Evolutionary conservation across 805 yeast species (phyloP).

Genomic region (Ogataea trehalophila): DNA sequence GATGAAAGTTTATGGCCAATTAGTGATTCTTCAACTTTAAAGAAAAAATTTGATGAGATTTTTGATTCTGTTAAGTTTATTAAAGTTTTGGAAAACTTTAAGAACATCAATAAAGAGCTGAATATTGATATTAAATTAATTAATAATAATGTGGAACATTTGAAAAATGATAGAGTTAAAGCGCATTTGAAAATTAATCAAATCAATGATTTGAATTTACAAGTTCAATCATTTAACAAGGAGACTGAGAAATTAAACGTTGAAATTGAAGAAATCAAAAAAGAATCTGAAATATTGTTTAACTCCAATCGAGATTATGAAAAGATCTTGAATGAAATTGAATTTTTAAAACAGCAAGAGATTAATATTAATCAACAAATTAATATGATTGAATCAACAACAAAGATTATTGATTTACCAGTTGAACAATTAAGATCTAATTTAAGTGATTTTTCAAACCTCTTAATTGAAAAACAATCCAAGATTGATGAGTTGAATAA

Average conservation of each 20-base stretch:
- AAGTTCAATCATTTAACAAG: conserved; percentile 40
- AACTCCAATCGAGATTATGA: conserved; percentile 80
- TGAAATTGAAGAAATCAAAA: conserved; percentile 49
- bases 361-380: conserved; percentile 46
- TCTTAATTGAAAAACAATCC: conserved; percentile 22
- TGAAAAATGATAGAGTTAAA: conserved; percentile 66
- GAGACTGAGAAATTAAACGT: conserved; percentile 47
- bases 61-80: conserved; percentile 94
- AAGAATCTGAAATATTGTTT: conserved; percentile 59
- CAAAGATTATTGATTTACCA: conserved; percentile 42
- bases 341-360: conserved; percentile 47
- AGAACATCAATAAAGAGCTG: conserved; percentile 72
- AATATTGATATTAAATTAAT: conserved; percentile 67
- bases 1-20: conserved; percentile 97
- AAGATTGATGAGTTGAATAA: conserved; percentile 9
- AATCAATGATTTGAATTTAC: conserved; percentile 37
- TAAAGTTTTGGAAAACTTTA: conserved; percentile 79
- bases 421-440: conserved; percentile 36
- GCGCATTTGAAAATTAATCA: conserved; percentile 54
- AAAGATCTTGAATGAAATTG: conserved; percentile 57
- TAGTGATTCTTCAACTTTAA: conserved; percentile 81
- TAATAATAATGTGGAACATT: conserved; percentile 73
- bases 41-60: conserved; percentile 92
- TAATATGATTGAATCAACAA: conserved; percentile 41
- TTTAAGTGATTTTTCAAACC: conserved; percentile 37